phyloP scores from a whole-genome alignment of 371 early-diverging fungal genomes.

The Mucor indicus region DNA sequence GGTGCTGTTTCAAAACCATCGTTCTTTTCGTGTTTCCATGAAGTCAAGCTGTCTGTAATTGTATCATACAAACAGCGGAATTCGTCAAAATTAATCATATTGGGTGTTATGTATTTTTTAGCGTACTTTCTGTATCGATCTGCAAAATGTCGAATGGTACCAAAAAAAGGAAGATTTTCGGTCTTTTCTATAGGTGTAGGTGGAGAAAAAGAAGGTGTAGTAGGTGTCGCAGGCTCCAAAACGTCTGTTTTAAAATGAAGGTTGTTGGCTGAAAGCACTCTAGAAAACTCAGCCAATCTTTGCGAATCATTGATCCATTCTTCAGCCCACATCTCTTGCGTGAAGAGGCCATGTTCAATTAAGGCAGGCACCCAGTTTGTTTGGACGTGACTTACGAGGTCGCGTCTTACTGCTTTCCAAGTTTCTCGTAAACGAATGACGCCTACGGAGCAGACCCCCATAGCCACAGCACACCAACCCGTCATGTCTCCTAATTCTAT shows the following conservation, averaged over 20 bases:
- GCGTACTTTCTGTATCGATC: slow-evolving; percentile 27
- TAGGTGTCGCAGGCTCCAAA: too few relatives aligned
- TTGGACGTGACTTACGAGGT: slow-evolving; percentile 46
- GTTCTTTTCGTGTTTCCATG: slow-evolving; percentile 13
- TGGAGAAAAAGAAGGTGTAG: too few relatives aligned
- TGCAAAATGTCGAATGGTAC: slow-evolving; percentile 36
- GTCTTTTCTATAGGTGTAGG: too few relatives aligned
- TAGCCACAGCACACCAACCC: slow-evolving; percentile 74
- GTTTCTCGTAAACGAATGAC: slow-evolving; percentile 72
- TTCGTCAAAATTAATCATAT: slow-evolving; percentile 41
- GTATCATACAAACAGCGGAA: slow-evolving; percentile 38
- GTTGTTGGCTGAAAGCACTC: too few relatives aligned
- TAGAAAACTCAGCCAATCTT: slow-evolving; percentile 1
- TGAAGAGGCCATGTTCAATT: slow-evolving; percentile 48
- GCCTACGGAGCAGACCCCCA: slow-evolving; percentile 71
- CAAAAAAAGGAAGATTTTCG: slow-evolving; percentile 41
- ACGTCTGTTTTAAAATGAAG: too few relatives aligned
- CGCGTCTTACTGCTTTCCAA: slow-evolving; percentile 65
- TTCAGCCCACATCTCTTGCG: slow-evolving; percentile 30
- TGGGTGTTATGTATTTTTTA: slow-evolving; percentile 5
- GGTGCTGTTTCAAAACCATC: not conserved
- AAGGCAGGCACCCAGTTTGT: slow-evolving; percentile 60
- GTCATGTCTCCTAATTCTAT: slow-evolving; percentile 64
- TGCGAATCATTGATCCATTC: slow-evolving; percentile 17
- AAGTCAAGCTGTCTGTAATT: slow-evolving; percentile 22